Conservation (phyloP, 2,329 filamentous ascomycete genomes). For the Thermoascus crustaceus region DNA sequence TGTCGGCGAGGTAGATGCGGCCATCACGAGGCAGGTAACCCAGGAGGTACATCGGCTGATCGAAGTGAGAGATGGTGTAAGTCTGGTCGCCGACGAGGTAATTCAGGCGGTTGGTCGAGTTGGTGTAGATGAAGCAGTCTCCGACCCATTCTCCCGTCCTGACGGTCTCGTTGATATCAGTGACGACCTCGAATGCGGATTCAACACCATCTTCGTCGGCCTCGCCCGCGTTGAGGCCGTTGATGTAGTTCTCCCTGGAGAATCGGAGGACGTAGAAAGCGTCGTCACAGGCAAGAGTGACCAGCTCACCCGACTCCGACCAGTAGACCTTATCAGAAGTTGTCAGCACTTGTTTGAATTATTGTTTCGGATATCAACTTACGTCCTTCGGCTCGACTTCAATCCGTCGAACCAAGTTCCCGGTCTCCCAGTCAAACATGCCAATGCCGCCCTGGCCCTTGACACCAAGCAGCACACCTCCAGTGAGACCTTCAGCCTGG, state of each 20-base stretch:
- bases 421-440: conserved; percentile 93
- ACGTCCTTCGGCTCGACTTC: conserved; percentile 63
- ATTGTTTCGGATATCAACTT: conserved; percentile 17
- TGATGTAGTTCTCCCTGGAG: conserved; percentile 78
- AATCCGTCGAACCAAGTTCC: conserved; percentile 81
- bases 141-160: conserved; percentile 96
- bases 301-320: conserved; percentile 92
- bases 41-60: conserved; percentile 87
- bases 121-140: conserved; percentile 98
- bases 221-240: conserved; percentile 71
- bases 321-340: conserved; percentile 68
- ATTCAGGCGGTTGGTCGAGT: conserved; percentile 90
- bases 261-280: conserved; percentile 91
- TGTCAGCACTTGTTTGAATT: conserved; percentile 6
- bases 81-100: conserved; percentile 97
- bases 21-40: conserved; percentile 94
- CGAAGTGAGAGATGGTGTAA: conserved; percentile 95
- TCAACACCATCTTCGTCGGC: conserved; percentile 90
- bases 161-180: conserved; percentile 87
- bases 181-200: conserved; percentile 90
- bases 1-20: conserved; percentile 90
- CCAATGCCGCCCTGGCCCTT: conserved; percentile 91
- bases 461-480: conserved; percentile 84
- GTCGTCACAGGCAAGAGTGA: conserved; percentile 87
- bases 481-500: conserved; percentile 83